Evolutionary conservation across 2,329 filamentous ascomycete genomes (phyloP).

Genomic region (Lachnellula occidentalis): DNA sequence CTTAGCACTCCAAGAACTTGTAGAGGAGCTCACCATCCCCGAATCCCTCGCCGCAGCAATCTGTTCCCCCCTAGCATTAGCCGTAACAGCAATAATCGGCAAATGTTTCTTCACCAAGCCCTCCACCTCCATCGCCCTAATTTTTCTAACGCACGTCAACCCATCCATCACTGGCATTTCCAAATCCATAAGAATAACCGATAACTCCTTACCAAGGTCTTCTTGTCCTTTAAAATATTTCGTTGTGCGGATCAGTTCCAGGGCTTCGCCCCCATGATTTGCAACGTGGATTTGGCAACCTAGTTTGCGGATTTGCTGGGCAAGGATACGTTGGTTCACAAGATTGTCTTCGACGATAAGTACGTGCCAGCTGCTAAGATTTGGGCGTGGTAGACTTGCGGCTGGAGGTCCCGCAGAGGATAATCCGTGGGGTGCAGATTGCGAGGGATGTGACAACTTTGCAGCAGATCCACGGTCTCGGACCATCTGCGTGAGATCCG

Average conservation of each 20-base stretch:
- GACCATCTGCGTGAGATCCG: slow-evolving; percentile 4
- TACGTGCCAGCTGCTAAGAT: slow-evolving; percentile 60
- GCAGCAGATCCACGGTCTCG: neutral
- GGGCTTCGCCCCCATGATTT: slow-evolving; percentile 59
- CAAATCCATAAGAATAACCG: slow-evolving; percentile 69
- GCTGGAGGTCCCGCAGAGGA: neutral
- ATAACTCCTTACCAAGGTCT: slow-evolving; percentile 69
- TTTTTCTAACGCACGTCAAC: slow-evolving; percentile 63
- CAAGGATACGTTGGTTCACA: slow-evolving; percentile 74
- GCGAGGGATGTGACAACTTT: neutral
- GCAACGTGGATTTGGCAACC: slow-evolving; percentile 56
- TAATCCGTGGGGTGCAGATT: neutral
- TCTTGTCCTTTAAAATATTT: slow-evolving; percentile 70
- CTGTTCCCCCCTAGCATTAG: slow-evolving; percentile 70
- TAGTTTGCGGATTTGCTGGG: slow-evolving; percentile 51
- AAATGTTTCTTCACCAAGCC: slow-evolving; percentile 56
- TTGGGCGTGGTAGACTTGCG: neutral
- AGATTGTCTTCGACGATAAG: slow-evolving; percentile 77
- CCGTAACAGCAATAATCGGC: slow-evolving; percentile 72
- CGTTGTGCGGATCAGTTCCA: slow-evolving; percentile 69
- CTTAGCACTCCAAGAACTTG: too few relatives aligned
- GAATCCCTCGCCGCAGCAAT: slow-evolving; percentile 63
- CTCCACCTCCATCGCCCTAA: slow-evolving; percentile 59
- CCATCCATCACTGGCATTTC: slow-evolving; percentile 83
- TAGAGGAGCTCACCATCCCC: slow-evolving; percentile 55